Conservation (phyloP, 192 early-diverging fungal genomes). For the Gaertneriomyces sp. region DNA sequence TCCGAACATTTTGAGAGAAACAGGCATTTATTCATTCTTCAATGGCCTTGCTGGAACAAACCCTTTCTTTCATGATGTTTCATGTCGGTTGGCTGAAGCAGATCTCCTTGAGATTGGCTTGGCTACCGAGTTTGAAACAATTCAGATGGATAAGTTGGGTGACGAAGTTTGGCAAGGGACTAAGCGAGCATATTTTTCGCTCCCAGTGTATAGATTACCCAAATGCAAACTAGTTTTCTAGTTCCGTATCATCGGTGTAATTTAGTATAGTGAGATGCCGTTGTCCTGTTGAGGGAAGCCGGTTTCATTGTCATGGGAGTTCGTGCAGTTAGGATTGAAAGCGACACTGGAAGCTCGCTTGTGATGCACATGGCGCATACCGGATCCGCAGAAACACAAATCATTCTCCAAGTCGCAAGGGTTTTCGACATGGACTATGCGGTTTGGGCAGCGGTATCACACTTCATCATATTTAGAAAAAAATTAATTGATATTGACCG, state of each 20-base stretch:
- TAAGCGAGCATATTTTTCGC: constrained; percentile 71
- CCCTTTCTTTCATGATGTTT: constrained; percentile 95
- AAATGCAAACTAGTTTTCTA: background rate
- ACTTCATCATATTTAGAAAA: too few species aligned
- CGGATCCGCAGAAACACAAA: too few species aligned
- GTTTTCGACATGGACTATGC: too few species aligned
- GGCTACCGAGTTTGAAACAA: constrained; percentile 65
- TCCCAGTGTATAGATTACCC: constrained; percentile 72
- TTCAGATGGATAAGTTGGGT: constrained; percentile 72
- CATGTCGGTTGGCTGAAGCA: constrained; percentile 76
- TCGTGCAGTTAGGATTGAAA: background rate
- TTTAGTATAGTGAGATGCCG: too few species aligned
- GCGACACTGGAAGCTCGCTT: background rate
- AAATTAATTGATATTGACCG: too few species aligned
- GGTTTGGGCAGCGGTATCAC: too few species aligned
- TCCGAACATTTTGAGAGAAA: constrained; percentile 50
- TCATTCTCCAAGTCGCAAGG: too few species aligned
- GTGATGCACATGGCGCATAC: background rate
- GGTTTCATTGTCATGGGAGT: background rate
- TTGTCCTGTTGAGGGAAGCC: background rate
- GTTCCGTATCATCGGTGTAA: too few species aligned
- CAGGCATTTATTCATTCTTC: constrained; percentile 90
- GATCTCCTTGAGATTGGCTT: constrained; percentile 82
- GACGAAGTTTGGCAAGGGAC: constrained; percentile 86
- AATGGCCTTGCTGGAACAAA: constrained; percentile 93